phyloP scores from a whole-genome alignment of 2,329 filamentous ascomycete genomes.

The Gaeumannomyces sp. region DNA sequence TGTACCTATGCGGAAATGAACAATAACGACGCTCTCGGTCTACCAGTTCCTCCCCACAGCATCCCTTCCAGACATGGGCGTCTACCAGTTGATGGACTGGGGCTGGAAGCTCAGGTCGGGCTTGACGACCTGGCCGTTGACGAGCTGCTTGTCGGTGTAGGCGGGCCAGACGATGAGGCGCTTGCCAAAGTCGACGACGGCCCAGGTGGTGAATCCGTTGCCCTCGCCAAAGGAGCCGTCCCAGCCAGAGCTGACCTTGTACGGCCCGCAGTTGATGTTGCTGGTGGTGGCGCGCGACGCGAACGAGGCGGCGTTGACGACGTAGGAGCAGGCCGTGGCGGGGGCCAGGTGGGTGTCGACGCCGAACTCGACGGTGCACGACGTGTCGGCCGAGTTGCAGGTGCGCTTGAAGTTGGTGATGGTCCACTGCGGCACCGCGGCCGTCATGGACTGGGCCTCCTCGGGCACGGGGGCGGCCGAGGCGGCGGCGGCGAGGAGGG shows the following conservation, averaged over 20 bases:
- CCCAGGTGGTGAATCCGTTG: conserved; percentile 48
- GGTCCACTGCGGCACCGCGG: conserved; percentile 32
- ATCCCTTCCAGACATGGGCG: too few relatives aligned
- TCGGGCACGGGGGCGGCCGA: conserved; percentile 7
- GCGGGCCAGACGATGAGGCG: conserved; percentile 44
- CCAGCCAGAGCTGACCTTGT: conserved; percentile 48
- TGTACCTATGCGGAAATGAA: neutral
- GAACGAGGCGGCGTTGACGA: conserved; percentile 28
- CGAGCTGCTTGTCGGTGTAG: conserved; percentile 47
- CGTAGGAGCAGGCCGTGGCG: conserved; percentile 31
- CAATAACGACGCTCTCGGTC: neutral
- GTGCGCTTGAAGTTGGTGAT: conserved; percentile 33
- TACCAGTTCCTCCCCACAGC: neutral
- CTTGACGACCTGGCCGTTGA: conserved; percentile 35
- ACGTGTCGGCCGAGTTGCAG: conserved; percentile 32
- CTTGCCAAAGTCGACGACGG: conserved; percentile 37
- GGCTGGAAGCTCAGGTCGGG: conserved; percentile 40
- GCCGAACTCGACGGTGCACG: conserved; percentile 38
- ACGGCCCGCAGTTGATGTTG: conserved; percentile 39
- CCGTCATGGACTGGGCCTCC: conserved; percentile 7
- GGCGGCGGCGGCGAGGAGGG: conserved; percentile 10
- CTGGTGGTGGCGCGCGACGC: conserved; percentile 28
- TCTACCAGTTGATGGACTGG: neutral
- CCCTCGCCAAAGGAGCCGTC: conserved; percentile 46
- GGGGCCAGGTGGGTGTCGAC: conserved; percentile 29